phyloP scores from a whole-genome alignment of 2,329 filamentous ascomycete species.

The Fusarium anguioides region DNA sequence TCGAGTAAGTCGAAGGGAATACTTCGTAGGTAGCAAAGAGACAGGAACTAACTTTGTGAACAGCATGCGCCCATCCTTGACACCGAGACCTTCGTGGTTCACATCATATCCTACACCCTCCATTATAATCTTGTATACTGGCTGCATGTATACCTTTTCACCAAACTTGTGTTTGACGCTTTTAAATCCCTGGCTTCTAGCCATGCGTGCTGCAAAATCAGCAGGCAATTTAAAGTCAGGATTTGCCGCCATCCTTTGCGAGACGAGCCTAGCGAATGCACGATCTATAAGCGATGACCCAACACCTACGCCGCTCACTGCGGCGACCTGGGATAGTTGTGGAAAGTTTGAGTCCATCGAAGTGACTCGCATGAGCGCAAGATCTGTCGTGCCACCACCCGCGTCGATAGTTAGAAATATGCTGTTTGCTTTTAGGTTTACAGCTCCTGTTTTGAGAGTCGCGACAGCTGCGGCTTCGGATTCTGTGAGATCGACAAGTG shows the following conservation, averaged over 20 bases:
- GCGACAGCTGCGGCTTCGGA: constrained; percentile 61
- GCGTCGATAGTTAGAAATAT: constrained; percentile 59
- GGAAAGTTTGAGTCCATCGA: constrained; percentile 44
- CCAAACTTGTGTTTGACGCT: constrained; percentile 58
- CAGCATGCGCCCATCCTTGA: constrained; percentile 56
- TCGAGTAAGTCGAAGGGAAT: too few relatives aligned
- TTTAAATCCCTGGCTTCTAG: constrained; percentile 53
- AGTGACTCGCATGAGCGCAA: constrained; percentile 57
- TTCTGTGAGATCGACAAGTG: constrained; percentile 59
- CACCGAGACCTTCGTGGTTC: constrained; percentile 50
- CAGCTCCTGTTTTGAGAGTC: constrained; percentile 56
- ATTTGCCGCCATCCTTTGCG: constrained; percentile 50
- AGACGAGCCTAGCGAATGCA: constrained; percentile 54
- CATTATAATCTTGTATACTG: constrained; percentile 55
- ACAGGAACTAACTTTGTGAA: constrained; percentile 51
- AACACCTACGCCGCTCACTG: constrained; percentile 59
- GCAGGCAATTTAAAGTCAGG: constrained; percentile 53
- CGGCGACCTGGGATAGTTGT: constrained; percentile 50
- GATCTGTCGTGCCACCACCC: constrained; percentile 60
- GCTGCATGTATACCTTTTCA: constrained; percentile 55
- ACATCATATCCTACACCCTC: constrained; percentile 57
- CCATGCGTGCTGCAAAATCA: constrained; percentile 52
- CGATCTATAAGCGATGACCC: constrained; percentile 60
- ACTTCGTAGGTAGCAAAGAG: too few relatives aligned
- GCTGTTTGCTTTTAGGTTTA: constrained; percentile 52